A percentile compares a stretch with the other conserved stretches of the same genome.
Conservation (phyloP, 2,329 filamentous ascomycete genomes). For the Ophiostoma sp. region DNA sequence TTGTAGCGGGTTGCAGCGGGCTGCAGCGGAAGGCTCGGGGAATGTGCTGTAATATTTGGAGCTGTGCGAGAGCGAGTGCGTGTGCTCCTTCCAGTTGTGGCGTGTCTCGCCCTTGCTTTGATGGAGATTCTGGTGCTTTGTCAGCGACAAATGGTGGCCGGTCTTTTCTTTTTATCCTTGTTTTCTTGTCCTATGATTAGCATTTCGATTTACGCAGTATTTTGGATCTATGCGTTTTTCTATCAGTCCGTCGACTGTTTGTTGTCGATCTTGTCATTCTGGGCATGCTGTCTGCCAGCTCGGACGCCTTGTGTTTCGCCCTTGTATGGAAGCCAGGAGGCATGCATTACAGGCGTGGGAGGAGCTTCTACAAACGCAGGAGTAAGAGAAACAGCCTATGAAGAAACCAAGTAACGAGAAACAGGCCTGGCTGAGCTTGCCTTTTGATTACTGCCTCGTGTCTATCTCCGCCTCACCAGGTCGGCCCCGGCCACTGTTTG, state of each 20-base stretch:
- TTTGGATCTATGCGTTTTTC: too few relatives aligned
- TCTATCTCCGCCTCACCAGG: background rate
- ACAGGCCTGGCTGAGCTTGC: background rate
- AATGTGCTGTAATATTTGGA: background rate
- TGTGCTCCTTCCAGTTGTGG: background rate
- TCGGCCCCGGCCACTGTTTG: background rate
- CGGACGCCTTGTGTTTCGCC: slow-evolving; percentile 1
- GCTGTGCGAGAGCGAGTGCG: background rate
- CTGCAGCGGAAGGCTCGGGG: slow-evolving; percentile 23
- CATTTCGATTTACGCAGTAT: too few relatives aligned
- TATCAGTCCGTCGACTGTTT: too few relatives aligned
- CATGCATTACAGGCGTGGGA: background rate
- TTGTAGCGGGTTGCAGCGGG: slow-evolving; percentile 4
- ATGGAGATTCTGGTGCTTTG: background rate
- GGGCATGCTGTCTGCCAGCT: background rate
- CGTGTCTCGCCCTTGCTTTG: background rate
- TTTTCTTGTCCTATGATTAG: background rate
- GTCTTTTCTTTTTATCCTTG: background rate
- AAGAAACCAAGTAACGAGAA: background rate
- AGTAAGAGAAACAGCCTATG: background rate
- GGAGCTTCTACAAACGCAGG: background rate
- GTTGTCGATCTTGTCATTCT: background rate
- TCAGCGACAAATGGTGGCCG: background rate
- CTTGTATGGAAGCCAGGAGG: background rate
- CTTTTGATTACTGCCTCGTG: background rate